A percentile compares a stretch with the other conserved stretches of the same genome.
Conservation (phyloP, 78 protist genomes). For the Neovahlkampfia damariscottae region DNA sequence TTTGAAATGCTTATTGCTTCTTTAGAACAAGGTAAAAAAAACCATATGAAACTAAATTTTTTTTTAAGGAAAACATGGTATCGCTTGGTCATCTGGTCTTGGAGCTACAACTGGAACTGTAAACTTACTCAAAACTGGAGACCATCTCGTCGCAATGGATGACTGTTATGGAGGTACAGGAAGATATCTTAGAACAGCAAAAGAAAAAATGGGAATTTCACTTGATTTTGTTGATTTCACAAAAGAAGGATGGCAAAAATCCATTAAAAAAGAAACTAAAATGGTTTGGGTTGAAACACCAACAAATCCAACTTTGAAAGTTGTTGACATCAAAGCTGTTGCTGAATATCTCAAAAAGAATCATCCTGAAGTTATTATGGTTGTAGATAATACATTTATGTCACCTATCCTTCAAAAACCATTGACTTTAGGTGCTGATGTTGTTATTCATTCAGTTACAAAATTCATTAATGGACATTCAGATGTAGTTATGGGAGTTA, state of each 20-base stretch:
- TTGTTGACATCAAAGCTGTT: slow-evolving; percentile 54
- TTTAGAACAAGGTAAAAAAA: slow-evolving; percentile 67
- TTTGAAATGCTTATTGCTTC: slow-evolving; percentile 71
- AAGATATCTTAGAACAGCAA: slow-evolving; percentile 36
- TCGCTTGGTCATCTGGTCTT: slow-evolving; percentile 67
- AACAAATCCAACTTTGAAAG: slow-evolving; percentile 71
- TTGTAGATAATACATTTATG: slow-evolving; percentile 85
- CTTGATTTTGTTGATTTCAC: slow-evolving; percentile 56
- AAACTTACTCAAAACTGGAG: slow-evolving; percentile 52
- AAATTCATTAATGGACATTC: slow-evolving; percentile 86
- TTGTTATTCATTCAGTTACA: slow-evolving; percentile 79
- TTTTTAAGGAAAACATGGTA: neutral
- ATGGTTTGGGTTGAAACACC: slow-evolving; percentile 85
- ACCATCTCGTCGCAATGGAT: slow-evolving; percentile 65
- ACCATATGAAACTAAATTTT: slow-evolving; percentile 6
- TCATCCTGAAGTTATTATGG: slow-evolving; percentile 47
- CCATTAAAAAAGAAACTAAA: slow-evolving; percentile 34
- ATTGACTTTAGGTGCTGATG: slow-evolving; percentile 80
- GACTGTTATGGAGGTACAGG: slow-evolving; percentile 83
- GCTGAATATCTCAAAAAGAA: slow-evolving; percentile 55
- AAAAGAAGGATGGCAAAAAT: slow-evolving; percentile 26
- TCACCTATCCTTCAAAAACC: slow-evolving; percentile 77
- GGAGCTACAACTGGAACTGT: slow-evolving; percentile 50
- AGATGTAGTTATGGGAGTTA: slow-evolving; percentile 71
- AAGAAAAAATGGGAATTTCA: slow-evolving; percentile 30